Evolutionary conservation across 2,329 filamentous ascomycete species (phyloP).

Genomic region (Aureobasidium zeae): DNA sequence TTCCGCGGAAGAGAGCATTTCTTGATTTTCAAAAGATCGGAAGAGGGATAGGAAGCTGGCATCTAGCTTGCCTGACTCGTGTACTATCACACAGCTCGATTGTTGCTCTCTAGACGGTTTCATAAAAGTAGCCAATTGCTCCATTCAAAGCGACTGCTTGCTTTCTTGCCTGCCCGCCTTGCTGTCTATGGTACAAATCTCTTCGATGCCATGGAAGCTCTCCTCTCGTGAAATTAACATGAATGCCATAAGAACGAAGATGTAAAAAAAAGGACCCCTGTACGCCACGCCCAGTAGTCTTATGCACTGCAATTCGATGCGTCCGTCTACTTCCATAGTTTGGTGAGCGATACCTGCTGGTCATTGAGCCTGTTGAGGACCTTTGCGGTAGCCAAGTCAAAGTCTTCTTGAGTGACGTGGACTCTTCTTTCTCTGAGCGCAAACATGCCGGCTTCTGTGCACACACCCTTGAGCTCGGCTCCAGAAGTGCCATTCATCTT

Average conservation of each 20-base stretch:
- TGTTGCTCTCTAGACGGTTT: no score
- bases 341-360: slow-evolving; percentile 85
- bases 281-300: slow-evolving; percentile 1
- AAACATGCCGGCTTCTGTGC: slow-evolving; percentile 98
- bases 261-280: no score
- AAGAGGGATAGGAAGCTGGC: no score
- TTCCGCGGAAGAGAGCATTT: no score
- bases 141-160: no score
- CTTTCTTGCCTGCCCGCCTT: no score
- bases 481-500: slow-evolving; percentile 99
- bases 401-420: slow-evolving; percentile 98
- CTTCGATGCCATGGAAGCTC: slow-evolving; percentile 15
- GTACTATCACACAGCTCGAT: no score
- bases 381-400: slow-evolving; percentile 96
- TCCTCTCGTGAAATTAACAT: background rate
- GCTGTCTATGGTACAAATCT: slow-evolving; percentile 10
- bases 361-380: slow-evolving; percentile 99
- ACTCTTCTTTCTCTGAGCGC: slow-evolving; percentile 89
- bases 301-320: no score
- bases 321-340: slow-evolving; percentile 62
- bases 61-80: no score
- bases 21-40: no score
- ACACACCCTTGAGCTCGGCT: slow-evolving; percentile 96
- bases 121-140: no score
- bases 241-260: no score